Evolutionary conservation across 148 eudicot genomes (phyloP), one percentile per base, ranked within the genome.

Genomic region (Rhododendron molle): DNA sequence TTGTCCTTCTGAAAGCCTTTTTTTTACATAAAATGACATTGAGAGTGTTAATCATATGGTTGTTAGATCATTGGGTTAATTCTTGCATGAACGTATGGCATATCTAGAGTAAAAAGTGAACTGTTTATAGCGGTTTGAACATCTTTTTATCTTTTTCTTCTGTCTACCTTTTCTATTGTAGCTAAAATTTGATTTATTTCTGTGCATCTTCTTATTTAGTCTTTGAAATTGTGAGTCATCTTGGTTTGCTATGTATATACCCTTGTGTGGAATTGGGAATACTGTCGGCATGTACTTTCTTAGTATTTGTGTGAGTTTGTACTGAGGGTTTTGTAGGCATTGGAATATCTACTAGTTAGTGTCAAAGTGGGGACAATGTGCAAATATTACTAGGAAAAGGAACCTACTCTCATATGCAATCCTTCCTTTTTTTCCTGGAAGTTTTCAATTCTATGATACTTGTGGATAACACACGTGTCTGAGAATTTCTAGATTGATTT

Each of bases 1-100:
- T 26, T 74, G 84, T 72, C 82, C 85, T 67, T 81, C 88, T 81
- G 32, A 56, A 30, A 69, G 58, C 81, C 32, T 83, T 73, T 40
- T 40, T 40, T 40, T 34, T 78, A 28, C n/a, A 28, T 56, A 18
- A 44, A 62, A 32, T 83, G 30, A 32, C 80, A 14, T 69, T 52
- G 13, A 36, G 40, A 52, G 40, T 74, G 9, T 65, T 78, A 76
- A 62, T 43, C 18, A 11, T 83, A 44, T 77, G 16, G 78, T 43
- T 82, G 78, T 43, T 69, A n/a, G 20, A 52, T 71, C 50, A 76
- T 77, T 72, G 26, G 32, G 78, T 38, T 83, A 2, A 43, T 54
- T 52, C 32, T 72, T 49, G 80, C 74, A 49, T 72, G 46, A 72
- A 30, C 50, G 46, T 83, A 7, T 50, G 3, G 80, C 20, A 72